A percentile compares a stretch with the other conserved stretches of the same genome.
phyloP scores from a whole-genome alignment of 352 stramenopile genomes.

The Phytophthora syringae region DNA sequence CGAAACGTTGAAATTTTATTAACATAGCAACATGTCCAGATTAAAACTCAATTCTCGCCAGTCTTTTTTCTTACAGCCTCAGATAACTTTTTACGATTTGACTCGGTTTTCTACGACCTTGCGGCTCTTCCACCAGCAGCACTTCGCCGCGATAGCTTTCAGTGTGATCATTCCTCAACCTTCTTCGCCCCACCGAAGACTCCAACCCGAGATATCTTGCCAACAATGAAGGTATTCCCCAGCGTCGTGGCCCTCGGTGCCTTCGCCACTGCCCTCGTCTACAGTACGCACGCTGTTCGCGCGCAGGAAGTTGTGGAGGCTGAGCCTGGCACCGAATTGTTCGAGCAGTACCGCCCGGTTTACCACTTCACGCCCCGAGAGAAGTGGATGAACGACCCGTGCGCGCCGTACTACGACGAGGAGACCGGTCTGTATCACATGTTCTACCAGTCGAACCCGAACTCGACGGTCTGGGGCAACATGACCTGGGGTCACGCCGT shows the following conservation, averaged over 20 bases:
- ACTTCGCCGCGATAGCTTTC: background rate
- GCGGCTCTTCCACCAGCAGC: slow-evolving; percentile 20
- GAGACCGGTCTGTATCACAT: slow-evolving; percentile 74
- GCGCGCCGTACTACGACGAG: slow-evolving; percentile 73
- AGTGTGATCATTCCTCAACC: slow-evolving; percentile 21
- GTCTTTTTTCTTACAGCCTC: too few relatives aligned
- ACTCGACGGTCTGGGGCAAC: too few relatives aligned
- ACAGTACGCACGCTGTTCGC: slow-evolving; percentile 6
- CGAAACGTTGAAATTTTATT: too few relatives aligned
- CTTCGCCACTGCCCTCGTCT: slow-evolving; percentile 18
- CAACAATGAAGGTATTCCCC: slow-evolving; percentile 28
- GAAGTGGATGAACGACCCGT: slow-evolving; percentile 89
- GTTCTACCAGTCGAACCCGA: slow-evolving; percentile 81
- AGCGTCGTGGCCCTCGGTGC: slow-evolving; percentile 22
- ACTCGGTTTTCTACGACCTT: too few relatives aligned
- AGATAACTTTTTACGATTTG: too few relatives aligned
- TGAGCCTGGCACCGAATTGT: slow-evolving; percentile 40
- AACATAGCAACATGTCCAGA: too few relatives aligned
- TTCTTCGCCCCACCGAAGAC: slow-evolving; percentile 24
- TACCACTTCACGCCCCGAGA: slow-evolving; percentile 54
- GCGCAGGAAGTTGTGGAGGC: slow-evolving; percentile 32
- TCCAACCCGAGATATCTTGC: too few relatives aligned
- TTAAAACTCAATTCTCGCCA: too few relatives aligned
- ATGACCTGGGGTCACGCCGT: too few relatives aligned
- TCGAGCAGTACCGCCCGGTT: slow-evolving; percentile 70